phyloP scores from a whole-genome alignment of 192 early-diverging fungal species.

The Backusella tarrabulga region DNA sequence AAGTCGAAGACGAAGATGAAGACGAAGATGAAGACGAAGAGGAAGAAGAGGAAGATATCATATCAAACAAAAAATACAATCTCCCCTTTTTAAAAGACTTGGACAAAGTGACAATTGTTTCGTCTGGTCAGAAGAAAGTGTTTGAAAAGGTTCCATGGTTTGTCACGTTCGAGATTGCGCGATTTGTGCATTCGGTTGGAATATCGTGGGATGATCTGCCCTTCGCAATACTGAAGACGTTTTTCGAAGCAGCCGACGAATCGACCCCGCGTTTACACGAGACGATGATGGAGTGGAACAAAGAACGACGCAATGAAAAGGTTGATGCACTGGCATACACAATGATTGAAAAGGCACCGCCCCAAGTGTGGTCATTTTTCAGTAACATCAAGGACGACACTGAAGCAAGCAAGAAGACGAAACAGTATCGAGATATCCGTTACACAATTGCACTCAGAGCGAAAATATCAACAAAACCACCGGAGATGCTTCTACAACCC shows the following conservation, averaged over 20 bases:
- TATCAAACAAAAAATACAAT: not conserved
- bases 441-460: not conserved
- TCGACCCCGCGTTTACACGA: not conserved
- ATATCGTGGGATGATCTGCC: slow-evolving; percentile 1
- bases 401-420: not conserved
- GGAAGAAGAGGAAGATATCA: not conserved
- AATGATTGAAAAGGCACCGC: not conserved
- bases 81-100: not conserved
- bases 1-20: not conserved
- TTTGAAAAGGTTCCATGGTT: slow-evolving; percentile 9
- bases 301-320: not conserved
- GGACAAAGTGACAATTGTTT: not conserved
- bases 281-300: slow-evolving; percentile 11
- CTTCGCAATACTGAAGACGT: not conserved
- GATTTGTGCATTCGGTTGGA: not conserved
- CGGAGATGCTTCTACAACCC: slow-evolving; percentile 7
- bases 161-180: slow-evolving; percentile 7
- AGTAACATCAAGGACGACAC: not conserved
- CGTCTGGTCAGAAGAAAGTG: not conserved
- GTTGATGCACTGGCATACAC: not conserved
- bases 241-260: not conserved
- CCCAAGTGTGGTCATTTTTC: not conserved
- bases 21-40: not conserved
- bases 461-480: not conserved
- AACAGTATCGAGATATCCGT: slow-evolving; percentile 2